Percentiles rank a stretch among this genome's conserved stretches.
phyloP scores from a whole-genome alignment of 192 early-diverging fungal species.

The Anaeromyces robustus region DNA sequence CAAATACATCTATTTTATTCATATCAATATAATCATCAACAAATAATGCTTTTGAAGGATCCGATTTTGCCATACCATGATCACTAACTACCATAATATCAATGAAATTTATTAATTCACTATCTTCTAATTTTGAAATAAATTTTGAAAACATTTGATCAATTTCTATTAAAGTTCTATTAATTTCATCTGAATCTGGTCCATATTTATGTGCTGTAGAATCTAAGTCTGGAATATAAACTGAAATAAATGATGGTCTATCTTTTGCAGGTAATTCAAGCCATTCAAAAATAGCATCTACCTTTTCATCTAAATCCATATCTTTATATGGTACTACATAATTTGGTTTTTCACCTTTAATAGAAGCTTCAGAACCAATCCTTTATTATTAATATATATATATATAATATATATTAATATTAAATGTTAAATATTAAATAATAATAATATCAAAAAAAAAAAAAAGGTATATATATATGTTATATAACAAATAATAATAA shows the following conservation, averaged over 20 bases:
- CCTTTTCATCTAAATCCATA: slow-evolving; percentile 29
- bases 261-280: slow-evolving; percentile 49
- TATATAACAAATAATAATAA: no score
- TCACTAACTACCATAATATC: slow-evolving; percentile 46
- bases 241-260: slow-evolving; percentile 57
- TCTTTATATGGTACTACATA: slow-evolving; percentile 15
- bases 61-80: slow-evolving; percentile 67
- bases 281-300: slow-evolving; percentile 53
- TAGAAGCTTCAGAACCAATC: background rate
- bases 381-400: background rate
- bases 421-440: no score
- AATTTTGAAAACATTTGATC: background rate
- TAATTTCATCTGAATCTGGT: slow-evolving; percentile 24
- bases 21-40: slow-evolving; percentile 56
- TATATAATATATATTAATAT: no score
- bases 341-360: slow-evolving; percentile 25
- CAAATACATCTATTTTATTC: slow-evolving; percentile 24
- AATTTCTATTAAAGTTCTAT: background rate
- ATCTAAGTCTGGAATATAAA: slow-evolving; percentile 75
- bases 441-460: no score
- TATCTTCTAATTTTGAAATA: background rate
- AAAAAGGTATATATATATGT: no score
- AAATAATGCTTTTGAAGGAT: slow-evolving; percentile 37
- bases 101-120: slow-evolving; percentile 26
- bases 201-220: slow-evolving; percentile 55